Conservation (phyloP, 129 eudicot genomes). For the Flaveria sonorensis region DNA sequence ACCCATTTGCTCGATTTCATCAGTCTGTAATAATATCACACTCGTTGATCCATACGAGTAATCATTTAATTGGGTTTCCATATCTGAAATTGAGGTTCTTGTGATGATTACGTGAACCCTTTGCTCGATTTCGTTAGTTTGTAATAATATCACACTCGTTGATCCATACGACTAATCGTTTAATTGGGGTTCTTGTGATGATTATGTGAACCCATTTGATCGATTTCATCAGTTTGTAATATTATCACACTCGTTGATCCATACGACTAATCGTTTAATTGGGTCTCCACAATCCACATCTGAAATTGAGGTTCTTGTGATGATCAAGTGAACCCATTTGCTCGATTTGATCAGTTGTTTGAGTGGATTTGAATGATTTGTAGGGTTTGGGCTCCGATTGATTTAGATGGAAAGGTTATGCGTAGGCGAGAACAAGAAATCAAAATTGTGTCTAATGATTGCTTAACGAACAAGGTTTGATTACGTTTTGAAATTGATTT, state of each 20-base stretch:
- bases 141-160: neutral
- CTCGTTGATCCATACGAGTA: neutral
- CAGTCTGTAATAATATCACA: slow-evolving; percentile 36
- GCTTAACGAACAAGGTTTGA: slow-evolving; percentile 49
- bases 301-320: neutral
- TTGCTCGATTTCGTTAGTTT: slow-evolving; percentile 38
- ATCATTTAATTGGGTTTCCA: neutral
- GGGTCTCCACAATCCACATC: neutral
- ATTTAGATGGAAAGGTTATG: slow-evolving; percentile 38
- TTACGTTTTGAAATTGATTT: neutral
- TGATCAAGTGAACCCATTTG: neutral
- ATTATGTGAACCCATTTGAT: too few species aligned
- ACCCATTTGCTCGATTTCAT: neutral
- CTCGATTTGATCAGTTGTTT: neutral
- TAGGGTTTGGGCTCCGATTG: slow-evolving; percentile 54
- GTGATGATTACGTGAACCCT: neutral
- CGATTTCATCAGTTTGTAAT: slow-evolving; percentile 41
- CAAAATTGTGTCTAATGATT: slow-evolving; percentile 44
- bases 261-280: neutral
- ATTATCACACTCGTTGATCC: neutral
- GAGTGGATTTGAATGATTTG: slow-evolving; percentile 1
- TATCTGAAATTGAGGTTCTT: neutral
- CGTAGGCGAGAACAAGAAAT: slow-evolving; percentile 42
- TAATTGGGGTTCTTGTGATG: neutral
- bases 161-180: neutral